Conservation (phyloP, 1,139 yeast species). For the Geotrichum fermentans region DNA sequence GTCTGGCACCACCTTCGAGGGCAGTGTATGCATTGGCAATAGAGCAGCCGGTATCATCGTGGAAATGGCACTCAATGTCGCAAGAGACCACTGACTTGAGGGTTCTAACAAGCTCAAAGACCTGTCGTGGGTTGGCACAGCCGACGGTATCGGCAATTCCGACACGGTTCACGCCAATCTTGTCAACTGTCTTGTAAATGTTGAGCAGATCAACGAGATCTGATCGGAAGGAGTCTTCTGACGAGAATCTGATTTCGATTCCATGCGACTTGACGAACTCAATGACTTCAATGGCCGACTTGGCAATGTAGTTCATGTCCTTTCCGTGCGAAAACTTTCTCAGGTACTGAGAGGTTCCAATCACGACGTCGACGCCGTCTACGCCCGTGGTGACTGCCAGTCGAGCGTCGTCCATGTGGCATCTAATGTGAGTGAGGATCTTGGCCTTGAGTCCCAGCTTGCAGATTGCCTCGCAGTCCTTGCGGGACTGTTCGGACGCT, state of each 20-base stretch:
- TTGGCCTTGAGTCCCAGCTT: constrained; percentile 94
- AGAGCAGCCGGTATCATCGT: constrained; percentile 98
- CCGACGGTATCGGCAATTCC: constrained; percentile 99
- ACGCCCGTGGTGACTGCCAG: constrained; percentile 98
- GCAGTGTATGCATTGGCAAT: constrained; percentile 98
- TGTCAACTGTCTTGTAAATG: constrained; percentile 93
- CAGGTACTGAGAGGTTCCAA: constrained; percentile 93
- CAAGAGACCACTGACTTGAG: constrained; percentile 90
- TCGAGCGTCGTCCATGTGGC: constrained; percentile 98
- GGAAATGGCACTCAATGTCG: constrained; percentile 98
- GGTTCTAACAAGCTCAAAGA: constrained; percentile 90
- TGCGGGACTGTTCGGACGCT: constrained; percentile 89
- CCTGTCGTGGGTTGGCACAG: constrained; percentile 98
- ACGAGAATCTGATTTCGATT: constrained; percentile 91
- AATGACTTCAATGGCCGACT: constrained; percentile 92
- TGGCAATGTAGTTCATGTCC: constrained; percentile 97
- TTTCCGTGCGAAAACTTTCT: constrained; percentile 96
- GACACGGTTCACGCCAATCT: constrained; percentile 96
- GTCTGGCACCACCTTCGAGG: constrained; percentile 93
- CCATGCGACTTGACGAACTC: constrained; percentile 97
- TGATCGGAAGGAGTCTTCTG: constrained; percentile 96
- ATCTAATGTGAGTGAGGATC: constrained; percentile 85
- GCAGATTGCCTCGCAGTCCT: constrained; percentile 96
- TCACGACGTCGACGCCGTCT: constrained; percentile 97
- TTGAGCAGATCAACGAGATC: constrained; percentile 92